Evolutionary conservation across 2,329 filamentous ascomycete genomes (phyloP).

Genomic region (Epichloe scottii): DNA sequence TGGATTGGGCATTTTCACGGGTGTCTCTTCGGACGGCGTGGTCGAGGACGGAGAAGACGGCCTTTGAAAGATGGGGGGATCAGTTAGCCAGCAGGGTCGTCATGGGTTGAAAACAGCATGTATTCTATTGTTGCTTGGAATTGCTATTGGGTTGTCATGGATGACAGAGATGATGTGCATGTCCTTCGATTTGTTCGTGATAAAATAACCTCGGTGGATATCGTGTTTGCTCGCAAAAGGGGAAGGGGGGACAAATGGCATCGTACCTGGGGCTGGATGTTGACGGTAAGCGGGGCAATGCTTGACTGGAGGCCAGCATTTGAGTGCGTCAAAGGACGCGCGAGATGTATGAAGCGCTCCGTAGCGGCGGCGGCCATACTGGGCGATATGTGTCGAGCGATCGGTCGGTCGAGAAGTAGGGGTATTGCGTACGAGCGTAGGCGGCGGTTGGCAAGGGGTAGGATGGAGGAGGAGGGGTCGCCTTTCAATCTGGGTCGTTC

Average conservation of each 20-base stretch:
- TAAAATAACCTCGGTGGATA: not conserved
- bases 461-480: constrained; percentile 7
- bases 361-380: constrained; percentile 67
- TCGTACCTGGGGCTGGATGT: constrained; percentile 86
- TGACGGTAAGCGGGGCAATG: constrained; percentile 84
- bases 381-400: constrained; percentile 23
- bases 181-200: not conserved
- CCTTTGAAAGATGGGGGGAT: constrained; percentile 26
- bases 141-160: not conserved
- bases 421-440: constrained; percentile 5
- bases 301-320: constrained; percentile 68
- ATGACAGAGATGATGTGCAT: not conserved
- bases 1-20: constrained; percentile 59
- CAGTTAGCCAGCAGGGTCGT: not conserved
- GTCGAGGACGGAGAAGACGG: constrained; percentile 70
- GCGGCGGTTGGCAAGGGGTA: constrained; percentile 10
- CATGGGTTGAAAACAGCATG: not conserved
- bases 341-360: constrained; percentile 87
- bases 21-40: constrained; percentile 82
- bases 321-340: constrained; percentile 78
- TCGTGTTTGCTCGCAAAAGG: not conserved
- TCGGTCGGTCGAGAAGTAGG: constrained; percentile 3
- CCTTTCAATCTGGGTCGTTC: not conserved
- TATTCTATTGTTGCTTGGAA: not conserved
- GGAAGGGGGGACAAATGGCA: not conserved